A percentile compares a stretch with the other conserved stretches of the same genome.
Conservation (phyloP, 306 rosid species). For the Cucurbita argyrosperma region DNA sequence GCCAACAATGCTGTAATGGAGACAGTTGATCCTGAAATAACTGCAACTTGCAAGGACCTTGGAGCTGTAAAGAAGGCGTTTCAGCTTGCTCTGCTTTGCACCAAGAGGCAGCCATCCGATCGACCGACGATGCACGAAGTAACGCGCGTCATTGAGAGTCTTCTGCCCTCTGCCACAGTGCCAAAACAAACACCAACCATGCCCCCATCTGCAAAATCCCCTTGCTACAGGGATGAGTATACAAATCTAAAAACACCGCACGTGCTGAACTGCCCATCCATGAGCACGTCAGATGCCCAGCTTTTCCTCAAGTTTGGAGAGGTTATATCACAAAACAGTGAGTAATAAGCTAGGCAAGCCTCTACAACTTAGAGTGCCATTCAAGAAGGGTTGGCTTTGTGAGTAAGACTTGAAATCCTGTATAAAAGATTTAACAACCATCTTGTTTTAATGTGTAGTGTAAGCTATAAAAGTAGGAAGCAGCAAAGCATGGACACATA, state of each 20-base stretch:
- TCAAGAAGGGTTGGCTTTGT: constrained; percentile 1
- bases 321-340: constrained; percentile 81
- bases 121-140: constrained; percentile 92
- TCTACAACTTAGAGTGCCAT: neutral
- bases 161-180: constrained; percentile 15
- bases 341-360: constrained; percentile 7
- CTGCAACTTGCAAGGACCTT: constrained; percentile 63
- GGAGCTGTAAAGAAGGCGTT: constrained; percentile 71
- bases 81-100: constrained; percentile 78
- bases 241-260: constrained; percentile 70
- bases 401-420: neutral
- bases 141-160: constrained; percentile 57
- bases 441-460: neutral
- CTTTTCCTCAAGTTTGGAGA: constrained; percentile 85
- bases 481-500: neutral
- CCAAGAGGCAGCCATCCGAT: constrained; percentile 66
- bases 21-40: constrained; percentile 65
- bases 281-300: constrained; percentile 87
- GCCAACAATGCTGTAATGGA: constrained; percentile 84
- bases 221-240: constrained; percentile 69
- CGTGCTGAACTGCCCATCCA: constrained; percentile 59
- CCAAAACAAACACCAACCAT: constrained; percentile 24
- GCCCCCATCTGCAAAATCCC: constrained; percentile 26
- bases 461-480: neutral
- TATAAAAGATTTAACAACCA: neutral